phyloP scores from a whole-genome alignment of 78 protist genomes.

The Guillardia theta region DNA sequence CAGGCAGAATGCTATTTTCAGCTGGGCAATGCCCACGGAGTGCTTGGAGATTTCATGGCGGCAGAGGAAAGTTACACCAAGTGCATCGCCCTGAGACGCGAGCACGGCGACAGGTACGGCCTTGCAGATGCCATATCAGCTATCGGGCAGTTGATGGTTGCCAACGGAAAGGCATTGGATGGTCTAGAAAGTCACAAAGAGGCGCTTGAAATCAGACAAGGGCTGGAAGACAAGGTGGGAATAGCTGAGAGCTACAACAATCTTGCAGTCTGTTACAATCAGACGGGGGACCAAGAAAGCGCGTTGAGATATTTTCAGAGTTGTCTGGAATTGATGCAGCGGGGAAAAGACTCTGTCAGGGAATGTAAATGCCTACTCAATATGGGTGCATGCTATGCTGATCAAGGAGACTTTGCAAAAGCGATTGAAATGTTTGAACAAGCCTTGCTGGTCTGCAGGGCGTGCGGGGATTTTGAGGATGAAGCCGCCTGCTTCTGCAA shows the following conservation, averaged over 20 bases:
- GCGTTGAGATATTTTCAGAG: neutral
- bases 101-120: neutral
- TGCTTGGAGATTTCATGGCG: neutral
- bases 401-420: neutral
- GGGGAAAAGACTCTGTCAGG: neutral
- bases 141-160: neutral
- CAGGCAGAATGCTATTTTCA: neutral
- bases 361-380: neutral
- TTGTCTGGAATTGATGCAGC: neutral
- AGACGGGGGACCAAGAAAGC: neutral
- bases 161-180: neutral
- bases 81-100: neutral
- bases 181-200: neutral
- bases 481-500: conserved; percentile 20
- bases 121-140: neutral
- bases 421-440: neutral
- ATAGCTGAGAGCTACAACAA: neutral
- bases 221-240: neutral
- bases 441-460: neutral
- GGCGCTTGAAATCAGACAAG: neutral
- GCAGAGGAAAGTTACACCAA: neutral
- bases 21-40: neutral
- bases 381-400: neutral
- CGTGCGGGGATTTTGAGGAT: neutral
- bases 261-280: neutral